These are phyloP conservation scores for Aspergillus sp. DNA, from an alignment of 2,329 filamentous ascomycete genomes.

Conservation along the genomic window DNA sequence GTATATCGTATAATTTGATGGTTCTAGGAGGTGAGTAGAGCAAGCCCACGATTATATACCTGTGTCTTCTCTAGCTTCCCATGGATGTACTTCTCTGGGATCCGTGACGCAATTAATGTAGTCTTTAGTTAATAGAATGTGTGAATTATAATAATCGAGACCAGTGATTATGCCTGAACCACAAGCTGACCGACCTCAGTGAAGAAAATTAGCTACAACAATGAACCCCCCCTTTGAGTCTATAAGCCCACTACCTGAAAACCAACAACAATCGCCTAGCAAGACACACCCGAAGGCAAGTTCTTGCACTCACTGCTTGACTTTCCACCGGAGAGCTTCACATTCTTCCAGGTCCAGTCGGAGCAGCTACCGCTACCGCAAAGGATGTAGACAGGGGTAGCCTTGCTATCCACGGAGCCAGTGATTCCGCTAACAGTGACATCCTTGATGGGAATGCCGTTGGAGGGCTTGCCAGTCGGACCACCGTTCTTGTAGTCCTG, in stretches of 20 bases:
- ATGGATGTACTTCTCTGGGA: too few relatives aligned
- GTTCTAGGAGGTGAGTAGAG: too few relatives aligned
- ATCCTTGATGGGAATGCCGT: constrained; percentile 40
- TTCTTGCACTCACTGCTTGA: constrained; percentile 41
- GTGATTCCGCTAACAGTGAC: constrained; percentile 36
- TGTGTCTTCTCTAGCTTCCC: too few relatives aligned
- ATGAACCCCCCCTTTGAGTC: neutral
- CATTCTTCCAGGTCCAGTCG: constrained; percentile 53
- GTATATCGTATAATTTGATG: too few relatives aligned
- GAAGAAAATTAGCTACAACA: too few relatives aligned
- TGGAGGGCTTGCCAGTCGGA: constrained; percentile 36
- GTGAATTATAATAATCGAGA: too few relatives aligned
- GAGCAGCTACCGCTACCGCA: constrained; percentile 53
- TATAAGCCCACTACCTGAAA: neutral
- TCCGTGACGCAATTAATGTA: too few relatives aligned
- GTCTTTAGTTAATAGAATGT: too few relatives aligned
- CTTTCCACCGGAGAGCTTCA: constrained; percentile 53
- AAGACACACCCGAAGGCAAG: constrained; percentile 37
- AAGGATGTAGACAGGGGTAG: constrained; percentile 51
- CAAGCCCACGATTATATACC: too few relatives aligned
- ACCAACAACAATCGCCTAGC: constrained; percentile 19
- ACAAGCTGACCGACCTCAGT: too few relatives aligned
- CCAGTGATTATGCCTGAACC: too few relatives aligned
- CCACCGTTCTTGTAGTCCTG: constrained; percentile 56
- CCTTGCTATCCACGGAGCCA: constrained; percentile 34